Base-by-base conservation (phyloP, 148 eudicot species). In the Cornus controversa region DNA sequence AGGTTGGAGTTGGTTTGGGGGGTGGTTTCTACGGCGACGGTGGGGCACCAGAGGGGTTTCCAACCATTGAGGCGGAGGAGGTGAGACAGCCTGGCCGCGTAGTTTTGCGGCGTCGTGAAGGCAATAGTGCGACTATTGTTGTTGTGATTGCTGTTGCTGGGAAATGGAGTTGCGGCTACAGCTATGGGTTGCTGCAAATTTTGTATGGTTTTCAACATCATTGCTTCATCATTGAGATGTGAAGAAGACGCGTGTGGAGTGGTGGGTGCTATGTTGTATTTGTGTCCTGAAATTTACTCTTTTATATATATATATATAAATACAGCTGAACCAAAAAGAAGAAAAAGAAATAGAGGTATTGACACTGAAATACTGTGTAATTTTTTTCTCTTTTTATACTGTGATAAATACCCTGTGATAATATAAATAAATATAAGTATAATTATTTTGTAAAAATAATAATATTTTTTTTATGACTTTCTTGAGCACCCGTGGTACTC, bases 101-200 rank as follows among this genome's bases (percentile, higher is more conserved):
- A 94, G 82, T 85, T 89, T 73, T 75, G 78, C 0, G 98, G 98
- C 20, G 97, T 89, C 57, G 97, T 94, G 91, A 90, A 94, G 53
- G 93, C 98, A 23, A 91, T 67, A 6, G 83, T 72, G 22, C 85
- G 91, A 80, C 26, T 70, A n/a, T 16, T 8, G 47, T 9, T 24
- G 29, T 23, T 31, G 9, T 40, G 45, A 40, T 6, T 13, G 24
- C 25, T 25, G 22, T 14, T 14, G 10, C 0, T 23, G 47, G 58
- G 58, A 11, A 34, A 20, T 5, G 71, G 69, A 37, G 74, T 5
- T 3, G 75, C 6, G 6, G 45, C 45, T 40, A 40, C 6, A 40
- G 45, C 8, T 40, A 40, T 6, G 6, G 45, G 45, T 1, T 50
- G 57, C 18, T 50, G 57, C 18, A 15, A 50, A 50, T 50, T 50